Evolutionary conservation across 352 stramenopile species (phyloP), one percentile per base, ranked within the genome.

Genomic region (Elongisporangium prolatum): DNA sequence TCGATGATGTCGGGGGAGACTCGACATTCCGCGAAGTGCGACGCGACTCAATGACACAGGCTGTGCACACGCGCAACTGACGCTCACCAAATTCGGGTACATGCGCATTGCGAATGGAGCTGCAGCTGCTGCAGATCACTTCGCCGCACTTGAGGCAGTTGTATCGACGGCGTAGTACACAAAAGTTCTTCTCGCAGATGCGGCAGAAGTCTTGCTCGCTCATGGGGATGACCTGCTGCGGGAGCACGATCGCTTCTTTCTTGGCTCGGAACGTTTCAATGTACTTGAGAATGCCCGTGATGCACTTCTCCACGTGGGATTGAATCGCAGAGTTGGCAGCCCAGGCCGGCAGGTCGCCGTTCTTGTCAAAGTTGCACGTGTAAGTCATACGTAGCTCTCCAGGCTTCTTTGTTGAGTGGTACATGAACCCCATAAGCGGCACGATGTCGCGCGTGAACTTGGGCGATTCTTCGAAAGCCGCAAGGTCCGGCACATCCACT

Each of bases 231-330:
- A 89, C 82, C 60, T 89, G 76, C 64, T 91, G 80, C 13, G 80
- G 77, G 5, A 89, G 71, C 56, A 95, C 77, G 40, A 91, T 91
- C 60, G 80, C 72, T 54, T 89, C 79, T 13, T 81, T 79, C 22
- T 72, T 73, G 14, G 78, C 72, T 28, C 85, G 83, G 59, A 90
- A 91, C 49, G 62, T 84, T 52, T 93, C 82, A 8, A 90, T 92
- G 76, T 95, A 95, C 69, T 91, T 91, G 64, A 91, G 72, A 22
- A 90, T 92, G 47, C 77, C 76, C n/a, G 77, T 90, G 59, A 95
- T 80, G 56, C 84, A 93, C 60, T 93, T 95, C 56, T 93, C 84
- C 0, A 95, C 86, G 57, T 95, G 86, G 16, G 86, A 91, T 65
- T 93, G 86, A 56, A 95, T 93, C 22, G 80, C 82, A 53, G 79